A percentile compares a stretch with the other conserved stretches of the same genome.
phyloP scores from a whole-genome alignment of 306 rosid species.

The Carpinus fangiana region DNA sequence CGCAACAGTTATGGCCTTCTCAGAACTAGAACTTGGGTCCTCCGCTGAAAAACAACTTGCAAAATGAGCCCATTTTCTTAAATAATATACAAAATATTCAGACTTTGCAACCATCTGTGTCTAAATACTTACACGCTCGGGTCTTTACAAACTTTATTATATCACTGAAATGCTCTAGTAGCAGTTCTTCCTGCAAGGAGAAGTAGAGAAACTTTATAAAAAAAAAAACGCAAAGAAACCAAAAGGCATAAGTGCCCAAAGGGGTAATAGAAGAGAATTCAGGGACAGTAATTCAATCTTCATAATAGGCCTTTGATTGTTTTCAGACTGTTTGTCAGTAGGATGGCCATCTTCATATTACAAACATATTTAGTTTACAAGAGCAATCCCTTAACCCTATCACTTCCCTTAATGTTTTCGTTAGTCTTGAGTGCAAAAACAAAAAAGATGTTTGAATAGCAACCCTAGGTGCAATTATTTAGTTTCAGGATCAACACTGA shows the following conservation, averaged over 20 bases:
- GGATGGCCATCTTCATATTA: background rate
- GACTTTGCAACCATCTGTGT: constrained; percentile 13
- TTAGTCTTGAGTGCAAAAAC: background rate
- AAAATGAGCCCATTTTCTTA: constrained; percentile 15
- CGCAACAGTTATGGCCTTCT: constrained; percentile 62
- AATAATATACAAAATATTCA: constrained; percentile 9
- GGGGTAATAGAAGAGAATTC: background rate
- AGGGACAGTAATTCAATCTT: background rate
- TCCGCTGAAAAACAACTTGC: constrained; percentile 60
- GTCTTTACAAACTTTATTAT: constrained; percentile 90
- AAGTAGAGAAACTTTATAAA: constrained; percentile 18
- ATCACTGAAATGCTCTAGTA: constrained; percentile 77
- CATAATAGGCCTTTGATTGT: background rate
- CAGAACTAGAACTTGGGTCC: constrained; percentile 62
- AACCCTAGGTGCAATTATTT: background rate
- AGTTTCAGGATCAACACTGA: background rate
- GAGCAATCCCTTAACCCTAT: background rate
- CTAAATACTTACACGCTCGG: constrained; percentile 74
- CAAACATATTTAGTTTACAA: background rate
- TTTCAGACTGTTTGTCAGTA: background rate
- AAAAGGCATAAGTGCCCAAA: background rate
- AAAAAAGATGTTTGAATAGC: background rate
- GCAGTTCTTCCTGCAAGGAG: constrained; percentile 87
- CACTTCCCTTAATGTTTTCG: background rate
- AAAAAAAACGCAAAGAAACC: constrained; percentile 14